Conservation (phyloP, 2,329 filamentous ascomycete genomes). For the Fusarium robinianum region DNA sequence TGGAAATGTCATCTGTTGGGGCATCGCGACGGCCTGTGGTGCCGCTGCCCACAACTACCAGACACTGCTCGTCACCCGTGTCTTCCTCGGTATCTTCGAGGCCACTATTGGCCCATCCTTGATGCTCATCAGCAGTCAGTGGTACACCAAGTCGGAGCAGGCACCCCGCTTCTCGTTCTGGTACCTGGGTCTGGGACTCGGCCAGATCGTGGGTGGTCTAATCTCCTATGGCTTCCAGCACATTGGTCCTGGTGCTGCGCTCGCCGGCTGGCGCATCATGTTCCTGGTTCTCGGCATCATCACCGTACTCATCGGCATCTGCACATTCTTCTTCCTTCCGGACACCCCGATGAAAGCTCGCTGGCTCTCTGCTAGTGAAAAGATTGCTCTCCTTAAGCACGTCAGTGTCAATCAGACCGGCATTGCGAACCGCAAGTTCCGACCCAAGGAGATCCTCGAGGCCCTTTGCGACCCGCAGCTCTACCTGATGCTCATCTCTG, state of each 20-base stretch:
- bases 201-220: slow-evolving; percentile 65
- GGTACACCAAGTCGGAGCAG: slow-evolving; percentile 65
- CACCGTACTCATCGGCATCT: slow-evolving; percentile 42
- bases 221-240: slow-evolving; percentile 66
- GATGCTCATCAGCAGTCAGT: slow-evolving; percentile 64
- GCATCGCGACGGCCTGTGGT: slow-evolving; percentile 57
- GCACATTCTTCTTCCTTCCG: slow-evolving; percentile 42
- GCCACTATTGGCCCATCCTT: slow-evolving; percentile 63
- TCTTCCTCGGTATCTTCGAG: slow-evolving; percentile 65
- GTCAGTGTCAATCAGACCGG: slow-evolving; percentile 63
- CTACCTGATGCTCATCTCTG: slow-evolving; percentile 54
- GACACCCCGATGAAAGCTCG: slow-evolving; percentile 54
- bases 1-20: slow-evolving; percentile 62
- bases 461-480: slow-evolving; percentile 56
- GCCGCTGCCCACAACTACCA: slow-evolving; percentile 58
- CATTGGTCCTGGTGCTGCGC: slow-evolving; percentile 54
- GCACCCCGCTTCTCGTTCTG: slow-evolving; percentile 63
- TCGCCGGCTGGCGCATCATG: slow-evolving; percentile 70
- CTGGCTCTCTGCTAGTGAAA: slow-evolving; percentile 53
- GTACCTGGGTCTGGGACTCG: slow-evolving; percentile 63
- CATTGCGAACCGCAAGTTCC: slow-evolving; percentile 58
- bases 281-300: slow-evolving; percentile 69
- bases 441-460: slow-evolving; percentile 56
- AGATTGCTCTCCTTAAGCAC: slow-evolving; percentile 55
- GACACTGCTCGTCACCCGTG: slow-evolving; percentile 57